Percentiles rank a stretch among this genome's conserved stretches.
phyloP scores from a whole-genome alignment of 352 stramenopile genomes.

The Phytophthora pinifolia region DNA sequence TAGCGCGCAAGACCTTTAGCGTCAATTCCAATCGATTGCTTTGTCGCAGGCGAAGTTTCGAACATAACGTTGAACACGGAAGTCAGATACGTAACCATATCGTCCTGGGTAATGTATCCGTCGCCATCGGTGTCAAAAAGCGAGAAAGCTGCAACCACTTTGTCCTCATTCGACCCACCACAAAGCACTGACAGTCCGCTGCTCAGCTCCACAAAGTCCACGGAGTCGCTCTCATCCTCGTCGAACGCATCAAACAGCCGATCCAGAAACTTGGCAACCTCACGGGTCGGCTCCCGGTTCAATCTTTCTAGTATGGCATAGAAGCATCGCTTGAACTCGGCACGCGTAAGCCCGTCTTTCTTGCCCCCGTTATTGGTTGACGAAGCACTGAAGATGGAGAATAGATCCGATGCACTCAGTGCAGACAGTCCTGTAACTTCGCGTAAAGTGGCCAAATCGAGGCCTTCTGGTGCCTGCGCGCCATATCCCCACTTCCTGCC shows the following conservation, averaged over 20 bases:
- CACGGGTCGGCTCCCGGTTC: slow-evolving; percentile 46
- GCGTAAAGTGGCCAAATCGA: slow-evolving; percentile 38
- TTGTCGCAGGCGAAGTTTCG: slow-evolving; percentile 35
- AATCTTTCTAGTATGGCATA: slow-evolving; percentile 63
- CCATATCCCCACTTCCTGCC: slow-evolving; percentile 10
- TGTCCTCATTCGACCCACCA: slow-evolving; percentile 69
- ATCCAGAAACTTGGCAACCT: slow-evolving; percentile 66
- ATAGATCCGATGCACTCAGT: slow-evolving; percentile 58
- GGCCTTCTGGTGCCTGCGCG: slow-evolving; percentile 11
- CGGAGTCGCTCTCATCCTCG: slow-evolving; percentile 53
- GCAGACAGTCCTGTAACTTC: slow-evolving; percentile 55
- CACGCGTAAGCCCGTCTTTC: slow-evolving; percentile 44
- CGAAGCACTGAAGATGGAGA: slow-evolving; percentile 51
- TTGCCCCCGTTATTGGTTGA: slow-evolving; percentile 16
- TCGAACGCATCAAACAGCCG: slow-evolving; percentile 83
- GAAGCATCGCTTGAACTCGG: slow-evolving; percentile 73
- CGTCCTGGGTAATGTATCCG: slow-evolving; percentile 77
- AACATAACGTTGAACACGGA: slow-evolving; percentile 78
- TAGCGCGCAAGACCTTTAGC: slow-evolving; percentile 58
- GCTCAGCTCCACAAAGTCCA: slow-evolving; percentile 81
- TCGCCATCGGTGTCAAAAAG: slow-evolving; percentile 85
- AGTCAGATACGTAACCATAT: slow-evolving; percentile 83
- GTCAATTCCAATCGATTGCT: slow-evolving; percentile 48
- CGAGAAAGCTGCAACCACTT: slow-evolving; percentile 76
- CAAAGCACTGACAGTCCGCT: slow-evolving; percentile 79